A percentile compares a stretch with the other conserved stretches of the same genome.
These are phyloP conservation scores for Neurospora discreta DNA, from an alignment of 495 filamentous ascomycete species.

Conservation along the genomic window DNA sequence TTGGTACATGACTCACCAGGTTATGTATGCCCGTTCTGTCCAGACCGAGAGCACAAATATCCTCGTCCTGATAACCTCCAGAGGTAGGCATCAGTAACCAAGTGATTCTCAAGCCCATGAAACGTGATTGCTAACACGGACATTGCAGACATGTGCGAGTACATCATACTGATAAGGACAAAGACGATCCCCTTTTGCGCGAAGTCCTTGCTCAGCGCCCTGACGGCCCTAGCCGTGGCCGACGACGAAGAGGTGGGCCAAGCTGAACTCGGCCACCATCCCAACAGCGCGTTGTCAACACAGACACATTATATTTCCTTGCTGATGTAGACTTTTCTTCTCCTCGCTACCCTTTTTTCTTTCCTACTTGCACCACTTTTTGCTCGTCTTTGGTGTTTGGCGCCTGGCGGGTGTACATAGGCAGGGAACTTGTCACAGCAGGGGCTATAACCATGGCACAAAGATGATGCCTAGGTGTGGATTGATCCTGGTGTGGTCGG, in stretches of 20 bases:
- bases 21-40: constrained; percentile 95
- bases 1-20: constrained; percentile 91
- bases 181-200: constrained; percentile 68
- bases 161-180: constrained; percentile 78
- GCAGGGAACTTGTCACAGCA: not conserved
- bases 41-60: constrained; percentile 92
- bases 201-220: constrained; percentile 74
- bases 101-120: not conserved
- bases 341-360: not conserved
- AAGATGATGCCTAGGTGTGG: not conserved
- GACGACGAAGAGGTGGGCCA: constrained; percentile 51
- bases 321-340: not conserved
- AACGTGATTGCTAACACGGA: not conserved
- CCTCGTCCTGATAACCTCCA: constrained; percentile 95
- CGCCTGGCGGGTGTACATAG: not conserved
- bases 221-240: constrained; percentile 72
- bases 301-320: not conserved
- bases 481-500: not conserved
- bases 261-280: not conserved
- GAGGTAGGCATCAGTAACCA: constrained; percentile 45
- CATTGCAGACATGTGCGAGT: constrained; percentile 67
- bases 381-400: not conserved
- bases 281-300: not conserved
- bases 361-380: constrained; percentile 2
- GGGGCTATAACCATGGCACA: not conserved